These are phyloP conservation scores for Phtheirospermum japonicum DNA, from an alignment of 257 asterid genomes.

Conservation along the genomic window DNA sequence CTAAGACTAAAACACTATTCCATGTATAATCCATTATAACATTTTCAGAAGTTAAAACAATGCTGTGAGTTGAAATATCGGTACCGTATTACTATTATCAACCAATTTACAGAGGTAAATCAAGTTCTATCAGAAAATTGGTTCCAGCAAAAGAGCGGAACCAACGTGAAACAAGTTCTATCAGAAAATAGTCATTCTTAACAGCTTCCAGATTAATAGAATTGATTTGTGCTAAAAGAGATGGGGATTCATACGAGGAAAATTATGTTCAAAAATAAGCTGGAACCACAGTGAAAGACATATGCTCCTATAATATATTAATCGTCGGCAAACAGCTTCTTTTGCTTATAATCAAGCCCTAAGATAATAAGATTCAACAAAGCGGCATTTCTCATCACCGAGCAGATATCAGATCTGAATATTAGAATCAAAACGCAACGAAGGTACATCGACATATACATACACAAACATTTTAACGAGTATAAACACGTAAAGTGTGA, in stretches of 20 bases:
- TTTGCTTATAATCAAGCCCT: slow-evolving; percentile 3
- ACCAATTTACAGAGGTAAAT: not conserved
- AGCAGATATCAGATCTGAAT: slow-evolving; percentile 23
- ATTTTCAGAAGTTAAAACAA: not conserved
- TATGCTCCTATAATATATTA: not conserved
- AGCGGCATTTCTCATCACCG: not conserved
- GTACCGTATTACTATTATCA: not conserved
- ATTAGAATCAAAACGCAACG: not conserved
- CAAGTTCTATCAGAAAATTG: not conserved
- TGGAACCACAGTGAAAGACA: slow-evolving; percentile 2
- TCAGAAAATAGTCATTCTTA: not conserved
- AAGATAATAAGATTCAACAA: not conserved
- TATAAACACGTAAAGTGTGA: slow-evolving; percentile 5
- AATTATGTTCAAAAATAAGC: not conserved
- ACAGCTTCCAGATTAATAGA: slow-evolving; percentile 10
- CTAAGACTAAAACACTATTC: not conserved
- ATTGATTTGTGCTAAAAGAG: not conserved
- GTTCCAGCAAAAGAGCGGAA: not conserved
- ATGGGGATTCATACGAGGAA: no score
- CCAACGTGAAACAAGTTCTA: slow-evolving; percentile 4
- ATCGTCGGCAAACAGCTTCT: slow-evolving; percentile 7
- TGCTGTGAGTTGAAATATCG: not conserved
- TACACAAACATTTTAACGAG: not conserved
- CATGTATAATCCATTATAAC: slow-evolving; percentile 15
- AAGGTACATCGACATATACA: not conserved